A percentile compares a stretch with the other conserved stretches of the same genome.
Conservation (phyloP, 192 early-diverging fungal species). For the Allomyces javanicus region DNA sequence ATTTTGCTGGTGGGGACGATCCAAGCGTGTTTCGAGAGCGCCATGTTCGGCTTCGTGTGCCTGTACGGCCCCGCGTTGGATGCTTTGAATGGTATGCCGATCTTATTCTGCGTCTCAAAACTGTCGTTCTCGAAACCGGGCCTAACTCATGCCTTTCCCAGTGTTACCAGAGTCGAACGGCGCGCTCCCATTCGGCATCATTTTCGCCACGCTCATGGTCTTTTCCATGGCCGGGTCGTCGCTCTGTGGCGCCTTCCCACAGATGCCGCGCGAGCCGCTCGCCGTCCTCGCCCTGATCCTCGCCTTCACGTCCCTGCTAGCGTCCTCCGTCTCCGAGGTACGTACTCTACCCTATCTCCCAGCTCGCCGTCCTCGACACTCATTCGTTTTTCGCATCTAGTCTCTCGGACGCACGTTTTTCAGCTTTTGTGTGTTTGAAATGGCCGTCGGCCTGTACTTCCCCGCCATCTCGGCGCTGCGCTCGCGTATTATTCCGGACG, state of each 20-base stretch:
- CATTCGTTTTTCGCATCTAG: not conserved
- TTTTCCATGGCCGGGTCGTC: conserved; percentile 25
- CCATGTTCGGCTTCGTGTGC: conserved; percentile 32
- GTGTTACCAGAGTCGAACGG: not conserved
- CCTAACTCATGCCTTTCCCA: not conserved
- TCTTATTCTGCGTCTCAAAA: not conserved
- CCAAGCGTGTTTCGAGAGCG: conserved; percentile 23
- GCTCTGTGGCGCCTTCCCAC: conserved; percentile 10
- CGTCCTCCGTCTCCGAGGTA: not conserved
- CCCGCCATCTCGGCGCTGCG: conserved; percentile 20
- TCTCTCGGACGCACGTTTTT: conserved; percentile 9
- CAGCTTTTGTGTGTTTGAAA: conserved; percentile 23
- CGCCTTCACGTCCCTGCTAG: conserved; percentile 7
- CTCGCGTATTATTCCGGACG: conserved; percentile 19
- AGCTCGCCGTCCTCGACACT: too few species aligned
- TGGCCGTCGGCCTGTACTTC: conserved; percentile 23
- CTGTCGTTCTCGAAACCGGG: too few species aligned
- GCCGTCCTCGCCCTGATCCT: conserved; percentile 7
- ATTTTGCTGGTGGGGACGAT: conserved; percentile 23
- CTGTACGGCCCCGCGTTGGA: conserved; percentile 19
- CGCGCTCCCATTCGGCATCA: conserved; percentile 21
- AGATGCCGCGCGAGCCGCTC: conserved; percentile 7
- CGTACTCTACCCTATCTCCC: too few species aligned
- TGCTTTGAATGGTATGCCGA: conserved; percentile 1
- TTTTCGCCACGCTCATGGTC: conserved; percentile 30